Conservation (phyloP, 2,329 filamentous ascomycete genomes). For the Hymenoscyphus albidus region DNA sequence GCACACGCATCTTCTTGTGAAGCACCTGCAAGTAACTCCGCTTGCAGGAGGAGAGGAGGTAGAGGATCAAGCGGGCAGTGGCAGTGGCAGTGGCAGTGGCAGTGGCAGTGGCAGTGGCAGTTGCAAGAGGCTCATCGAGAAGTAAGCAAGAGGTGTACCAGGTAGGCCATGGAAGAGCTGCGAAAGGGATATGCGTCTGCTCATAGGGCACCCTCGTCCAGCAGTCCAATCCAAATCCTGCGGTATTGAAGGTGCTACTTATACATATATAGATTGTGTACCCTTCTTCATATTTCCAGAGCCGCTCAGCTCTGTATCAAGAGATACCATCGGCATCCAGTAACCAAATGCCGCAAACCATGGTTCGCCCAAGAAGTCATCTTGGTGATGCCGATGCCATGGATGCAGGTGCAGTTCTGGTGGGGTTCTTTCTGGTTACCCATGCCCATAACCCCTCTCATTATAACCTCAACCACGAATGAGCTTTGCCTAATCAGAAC, state of each 20-base stretch:
- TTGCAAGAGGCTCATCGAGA: background rate
- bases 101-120: background rate
- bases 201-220: background rate
- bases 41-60: background rate
- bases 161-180: background rate
- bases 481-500: background rate
- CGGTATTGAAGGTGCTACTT: background rate
- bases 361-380: background rate
- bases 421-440: background rate
- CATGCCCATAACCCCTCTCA: background rate
- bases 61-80: background rate
- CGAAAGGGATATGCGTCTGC: background rate
- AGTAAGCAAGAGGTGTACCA: background rate
- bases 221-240: background rate
- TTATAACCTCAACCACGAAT: constrained; percentile 4
- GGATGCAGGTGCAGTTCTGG: background rate
- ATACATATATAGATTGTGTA: background rate
- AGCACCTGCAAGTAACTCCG: background rate
- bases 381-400: background rate
- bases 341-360: background rate
- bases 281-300: background rate
- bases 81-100: background rate
- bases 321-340: background rate
- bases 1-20: background rate
- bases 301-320: background rate